A percentile compares a stretch with the other conserved stretches of the same genome.
These are phyloP conservation scores for Potentilla sterilis DNA, from an alignment of 306 rosid genomes.

Conservation along the genomic window DNA sequence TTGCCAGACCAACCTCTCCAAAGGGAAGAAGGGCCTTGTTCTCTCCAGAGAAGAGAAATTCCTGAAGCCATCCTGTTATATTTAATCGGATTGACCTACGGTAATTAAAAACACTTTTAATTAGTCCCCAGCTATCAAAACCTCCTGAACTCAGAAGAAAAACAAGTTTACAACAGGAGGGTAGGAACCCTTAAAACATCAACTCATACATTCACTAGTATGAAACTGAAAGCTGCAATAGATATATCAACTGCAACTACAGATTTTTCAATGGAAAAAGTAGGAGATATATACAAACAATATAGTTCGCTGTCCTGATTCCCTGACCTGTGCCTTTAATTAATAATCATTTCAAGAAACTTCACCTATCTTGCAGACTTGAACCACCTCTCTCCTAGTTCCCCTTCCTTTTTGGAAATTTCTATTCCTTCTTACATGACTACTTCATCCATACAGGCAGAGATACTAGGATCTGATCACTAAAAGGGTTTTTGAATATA, in stretches of 20 bases:
- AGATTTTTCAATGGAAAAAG: not conserved
- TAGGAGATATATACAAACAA: not conserved
- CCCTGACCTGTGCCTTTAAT: not conserved
- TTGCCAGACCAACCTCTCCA: slow-evolving; percentile 90
- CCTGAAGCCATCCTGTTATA: slow-evolving; percentile 58
- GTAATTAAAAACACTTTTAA: not conserved
- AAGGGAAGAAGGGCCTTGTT: slow-evolving; percentile 61
- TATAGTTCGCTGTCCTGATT: not conserved
- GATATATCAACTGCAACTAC: not conserved
- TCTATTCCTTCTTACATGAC: not conserved
- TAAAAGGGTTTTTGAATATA: not conserved
- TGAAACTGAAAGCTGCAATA: not conserved
- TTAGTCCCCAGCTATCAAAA: not conserved
- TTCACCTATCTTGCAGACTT: not conserved
- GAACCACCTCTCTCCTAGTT: not conserved
- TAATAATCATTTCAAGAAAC: not conserved
- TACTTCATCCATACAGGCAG: not conserved
- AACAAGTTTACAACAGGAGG: not conserved
- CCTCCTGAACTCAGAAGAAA: not conserved
- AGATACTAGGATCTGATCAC: too few relatives aligned
- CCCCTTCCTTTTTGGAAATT: not conserved
- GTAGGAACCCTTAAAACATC: not conserved
- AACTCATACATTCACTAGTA: not conserved
- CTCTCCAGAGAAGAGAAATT: slow-evolving; percentile 57
- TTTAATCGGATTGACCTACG: slow-evolving; percentile 57